phyloP scores from a whole-genome alignment of 1,284 basidiomycete species.

The Mixia osmundae region DNA sequence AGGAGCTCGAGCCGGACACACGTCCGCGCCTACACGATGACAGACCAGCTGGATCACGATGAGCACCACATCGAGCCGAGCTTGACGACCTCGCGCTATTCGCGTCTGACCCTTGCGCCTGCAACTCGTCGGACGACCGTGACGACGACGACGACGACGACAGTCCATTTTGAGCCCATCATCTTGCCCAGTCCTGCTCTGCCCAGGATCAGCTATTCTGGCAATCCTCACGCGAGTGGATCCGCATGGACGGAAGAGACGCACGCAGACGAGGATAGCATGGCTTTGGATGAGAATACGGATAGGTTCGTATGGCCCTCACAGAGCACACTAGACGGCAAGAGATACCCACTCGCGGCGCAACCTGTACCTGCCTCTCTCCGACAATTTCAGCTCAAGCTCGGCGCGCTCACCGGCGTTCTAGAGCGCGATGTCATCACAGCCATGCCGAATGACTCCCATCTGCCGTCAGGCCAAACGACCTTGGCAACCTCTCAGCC shows the following conservation, averaged over 20 bases:
- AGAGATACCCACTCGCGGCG: not conserved
- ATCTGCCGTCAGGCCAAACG: too few species aligned
- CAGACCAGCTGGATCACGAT: too few species aligned
- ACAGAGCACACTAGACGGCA: not conserved
- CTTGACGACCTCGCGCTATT: not conserved
- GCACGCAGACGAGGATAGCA: not conserved
- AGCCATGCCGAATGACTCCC: too few species aligned
- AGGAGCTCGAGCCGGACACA: too few species aligned
- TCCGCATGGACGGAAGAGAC: constrained; percentile 3
- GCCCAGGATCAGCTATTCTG: too few species aligned
- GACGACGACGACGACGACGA: constrained; percentile 18
- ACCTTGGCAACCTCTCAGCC: too few species aligned
- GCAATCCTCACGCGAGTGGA: too few species aligned
- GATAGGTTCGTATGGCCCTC: not conserved
- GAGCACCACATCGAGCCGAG: too few species aligned
- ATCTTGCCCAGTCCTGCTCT: constrained; percentile 12
- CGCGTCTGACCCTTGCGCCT: constrained; percentile 9
- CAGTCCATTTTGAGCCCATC: constrained; percentile 18
- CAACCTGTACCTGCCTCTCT: not conserved
- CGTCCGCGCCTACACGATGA: too few species aligned
- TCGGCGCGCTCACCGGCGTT: too few species aligned
- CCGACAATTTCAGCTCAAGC: too few species aligned
- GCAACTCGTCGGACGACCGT: constrained; percentile 14
- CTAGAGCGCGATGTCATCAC: too few species aligned
- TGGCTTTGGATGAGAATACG: not conserved